Percentiles rank a stretch among this genome's conserved stretches.
These are phyloP conservation scores for Xanthoconium stramineum DNA, from an alignment of 768 basidiomycete species.

Conservation along the genomic window DNA sequence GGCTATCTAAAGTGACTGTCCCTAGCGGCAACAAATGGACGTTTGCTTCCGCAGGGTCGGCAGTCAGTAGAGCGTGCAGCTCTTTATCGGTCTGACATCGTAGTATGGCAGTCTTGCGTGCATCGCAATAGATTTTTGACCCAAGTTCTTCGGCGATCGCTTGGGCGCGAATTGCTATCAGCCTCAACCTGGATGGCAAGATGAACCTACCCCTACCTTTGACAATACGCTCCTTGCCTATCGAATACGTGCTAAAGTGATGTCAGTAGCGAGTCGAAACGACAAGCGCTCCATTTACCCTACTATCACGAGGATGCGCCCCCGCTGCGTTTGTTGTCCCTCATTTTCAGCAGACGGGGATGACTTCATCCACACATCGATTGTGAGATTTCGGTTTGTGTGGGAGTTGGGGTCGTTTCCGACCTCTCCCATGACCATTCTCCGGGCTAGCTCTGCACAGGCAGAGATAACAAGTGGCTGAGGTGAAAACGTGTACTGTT, in stretches of 20 bases:
- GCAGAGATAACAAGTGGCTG: conserved; percentile 93
- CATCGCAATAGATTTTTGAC: conserved; percentile 86
- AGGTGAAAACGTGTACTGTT: conserved; percentile 88
- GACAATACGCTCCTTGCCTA: conserved; percentile 96
- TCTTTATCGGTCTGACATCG: conserved; percentile 84
- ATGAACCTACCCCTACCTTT: conserved; percentile 58
- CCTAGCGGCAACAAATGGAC: conserved; percentile 86
- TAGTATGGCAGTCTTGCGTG: conserved; percentile 77
- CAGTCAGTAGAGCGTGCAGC: conserved; percentile 71
- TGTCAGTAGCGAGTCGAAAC: background rate
- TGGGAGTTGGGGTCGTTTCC: conserved; percentile 24
- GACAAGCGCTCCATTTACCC: conserved; percentile 47
- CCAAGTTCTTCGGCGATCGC: conserved; percentile 81
- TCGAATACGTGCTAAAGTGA: conserved; percentile 80
- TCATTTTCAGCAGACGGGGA: conserved; percentile 17
- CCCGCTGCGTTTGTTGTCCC: conserved; percentile 37
- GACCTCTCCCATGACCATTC: conserved; percentile 45
- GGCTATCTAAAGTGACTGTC: conserved; percentile 69
- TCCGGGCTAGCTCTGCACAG: conserved; percentile 77
- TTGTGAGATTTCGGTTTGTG: conserved; percentile 32
- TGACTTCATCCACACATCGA: conserved; percentile 52
- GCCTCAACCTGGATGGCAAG: background rate
- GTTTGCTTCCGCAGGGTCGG: conserved; percentile 68
- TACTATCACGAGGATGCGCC: conserved; percentile 58
- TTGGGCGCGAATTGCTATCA: conserved; percentile 27